Evolutionary conservation across 176 grass and related monocot genomes (phyloP).

Genomic region (Bothriochloa decipiens): DNA sequence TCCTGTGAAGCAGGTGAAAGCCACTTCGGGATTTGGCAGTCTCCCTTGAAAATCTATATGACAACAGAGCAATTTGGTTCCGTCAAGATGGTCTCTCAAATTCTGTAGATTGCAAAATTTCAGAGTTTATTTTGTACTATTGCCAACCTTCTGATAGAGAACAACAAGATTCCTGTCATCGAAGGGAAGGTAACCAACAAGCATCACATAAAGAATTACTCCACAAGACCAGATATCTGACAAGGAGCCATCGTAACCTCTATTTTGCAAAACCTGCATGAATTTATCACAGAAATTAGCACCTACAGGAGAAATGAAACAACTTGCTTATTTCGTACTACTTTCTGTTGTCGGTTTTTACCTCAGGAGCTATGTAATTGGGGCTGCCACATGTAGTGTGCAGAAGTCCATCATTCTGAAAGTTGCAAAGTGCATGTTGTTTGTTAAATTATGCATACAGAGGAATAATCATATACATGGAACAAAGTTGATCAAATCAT

Average conservation of each 20-base stretch:
- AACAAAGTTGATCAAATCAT: neutral
- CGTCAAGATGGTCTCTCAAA: slow-evolving; percentile 9
- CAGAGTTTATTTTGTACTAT: slow-evolving; percentile 13
- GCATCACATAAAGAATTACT: slow-evolving; percentile 82
- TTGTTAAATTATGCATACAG: neutral
- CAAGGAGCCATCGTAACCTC: slow-evolving; percentile 82
- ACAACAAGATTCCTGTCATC: slow-evolving; percentile 86
- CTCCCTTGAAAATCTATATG: slow-evolving; percentile 77
- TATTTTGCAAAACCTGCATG: slow-evolving; percentile 67
- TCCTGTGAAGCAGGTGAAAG: slow-evolving; percentile 56
- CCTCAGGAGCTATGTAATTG: slow-evolving; percentile 91
- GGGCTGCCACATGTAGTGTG: slow-evolving; percentile 92
- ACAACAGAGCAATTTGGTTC: slow-evolving; percentile 4
- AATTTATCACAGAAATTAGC: slow-evolving; percentile 15
- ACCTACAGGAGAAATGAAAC: neutral
- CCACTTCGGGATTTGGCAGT: slow-evolving; percentile 63
- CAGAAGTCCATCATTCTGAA: slow-evolving; percentile 82
- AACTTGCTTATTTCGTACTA: neutral
- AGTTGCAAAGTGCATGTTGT: neutral
- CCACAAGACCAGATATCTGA: slow-evolving; percentile 92
- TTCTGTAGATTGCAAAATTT: neutral
- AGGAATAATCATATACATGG: neutral
- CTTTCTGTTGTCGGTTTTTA: slow-evolving; percentile 8
- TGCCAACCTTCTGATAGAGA: slow-evolving; percentile 81
- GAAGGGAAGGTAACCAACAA: slow-evolving; percentile 74